A percentile compares a stretch with the other conserved stretches of the same genome.
Conservation (phyloP, 208 protist species). For the Acanthamoeba lugdunensis region DNA sequence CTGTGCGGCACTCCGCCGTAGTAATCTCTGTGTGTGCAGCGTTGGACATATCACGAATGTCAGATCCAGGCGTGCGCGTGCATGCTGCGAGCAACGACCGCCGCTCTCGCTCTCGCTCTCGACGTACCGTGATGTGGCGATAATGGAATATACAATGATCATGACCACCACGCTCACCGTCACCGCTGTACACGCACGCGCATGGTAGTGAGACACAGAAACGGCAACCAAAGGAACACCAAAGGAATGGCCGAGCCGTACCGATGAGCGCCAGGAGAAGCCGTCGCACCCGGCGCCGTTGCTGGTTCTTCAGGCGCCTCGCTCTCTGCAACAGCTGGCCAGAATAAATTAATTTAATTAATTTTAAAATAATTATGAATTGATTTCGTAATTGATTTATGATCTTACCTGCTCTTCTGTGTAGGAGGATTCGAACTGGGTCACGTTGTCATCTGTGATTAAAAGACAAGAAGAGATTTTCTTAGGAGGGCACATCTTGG, state of each 20-base stretch:
- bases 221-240: too few relatives aligned
- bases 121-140: background rate
- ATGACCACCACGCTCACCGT: conserved; percentile 62
- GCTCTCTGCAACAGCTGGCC: conserved; percentile 16
- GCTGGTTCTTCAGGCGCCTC: background rate
- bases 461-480: background rate
- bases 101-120: background rate
- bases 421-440: conserved; percentile 39
- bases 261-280: conserved; percentile 28
- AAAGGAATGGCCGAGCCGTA: background rate
- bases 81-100: background rate
- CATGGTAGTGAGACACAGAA: background rate
- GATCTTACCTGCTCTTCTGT: conserved; percentile 27
- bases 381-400: background rate
- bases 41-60: too few relatives aligned
- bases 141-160: conserved; percentile 58
- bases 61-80: too few relatives aligned
- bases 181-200: background rate
- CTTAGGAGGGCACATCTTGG: too few relatives aligned
- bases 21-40: background rate
- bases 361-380: background rate
- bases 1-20: background rate
- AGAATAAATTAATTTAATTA: background rate
- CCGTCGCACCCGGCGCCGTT: background rate
- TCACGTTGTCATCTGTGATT: background rate